Base-by-base conservation (phyloP, 345 rosid species). In the Citrus maxima region DNA sequence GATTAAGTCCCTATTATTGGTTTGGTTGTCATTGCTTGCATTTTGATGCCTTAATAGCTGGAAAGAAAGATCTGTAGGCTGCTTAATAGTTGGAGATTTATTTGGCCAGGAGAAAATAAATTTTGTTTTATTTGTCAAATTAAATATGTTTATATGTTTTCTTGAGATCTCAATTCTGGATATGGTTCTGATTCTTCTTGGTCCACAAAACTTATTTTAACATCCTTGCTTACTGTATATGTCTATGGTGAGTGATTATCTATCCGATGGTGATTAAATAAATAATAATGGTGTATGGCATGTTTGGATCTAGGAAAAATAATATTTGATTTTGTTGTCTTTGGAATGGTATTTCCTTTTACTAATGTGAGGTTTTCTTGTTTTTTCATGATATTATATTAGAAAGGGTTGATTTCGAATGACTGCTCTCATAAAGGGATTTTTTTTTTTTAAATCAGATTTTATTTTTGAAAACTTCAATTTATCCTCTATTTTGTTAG, bases 131-230 rank as follows among this genome's bases (percentile, higher is more conserved):
- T 22, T 75, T 75, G 21, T 74, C 71, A 66, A 73, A 25, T 7
- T 24, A 68, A 54, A 35, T 25, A 9, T 58, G 58, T 59, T 37
- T 74, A 35, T 25, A 9, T 58, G 58, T 59, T 37, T 74, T 19
- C 69, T 72, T 16, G 70, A 67, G 78, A 64, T 75, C 55, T 55
- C 35, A 64, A 32, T 35, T 73, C 75, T 72, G 28, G 78, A 76
- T 79, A 49, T 38, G 75, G 9, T 79, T 76, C 70, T 70, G 60
- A 66, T 37, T 70, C 54, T 76, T 76, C 75, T 27, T 59, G 8
- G 60, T 64, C 78, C 75, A 59, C 82, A 49, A n/a, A 24, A 25
- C 67, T 70, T 40, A 68, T 54, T 62, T 69, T 78, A 82, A 75
- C 25, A 40, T 32, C 74, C 10, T 30, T 24, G 27, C 37, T 69